Evolutionary conservation across 2,329 filamentous ascomycete genomes (phyloP), one percentile per base, ranked within the genome.

Genomic region (Clathrospora elynae): DNA sequence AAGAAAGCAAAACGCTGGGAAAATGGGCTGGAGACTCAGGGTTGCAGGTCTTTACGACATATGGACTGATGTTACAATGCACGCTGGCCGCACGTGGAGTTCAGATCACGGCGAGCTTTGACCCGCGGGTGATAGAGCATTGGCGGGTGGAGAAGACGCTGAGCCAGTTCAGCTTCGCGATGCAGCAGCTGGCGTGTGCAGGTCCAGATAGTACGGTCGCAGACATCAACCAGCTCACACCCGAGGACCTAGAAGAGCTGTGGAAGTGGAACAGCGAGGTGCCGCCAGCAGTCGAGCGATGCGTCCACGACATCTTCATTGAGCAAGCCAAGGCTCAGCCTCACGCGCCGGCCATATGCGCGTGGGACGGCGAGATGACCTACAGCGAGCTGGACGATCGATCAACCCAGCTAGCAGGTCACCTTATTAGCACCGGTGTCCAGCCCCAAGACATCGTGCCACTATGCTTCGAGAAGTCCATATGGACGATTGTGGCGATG

Each of bases 401-500:
- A 2, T 26, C 40, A 1, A 33, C 7, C 3, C 24, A 9, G 4
- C 36, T 63, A 2, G 54, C 54, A 0, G 8, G 25, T 6, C 7
- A 44, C 6, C 38, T 61, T 1, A 16, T 41, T 2, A 1, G n/a
- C 9, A 17, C 40, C 10, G 51, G 49, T 0, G 47, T 62, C 3
- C 26, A 28, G 1, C 34, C 36, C 11, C 49, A 50, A 16, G 38
- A 20, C 3, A 28, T 52, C 6, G 51, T 66, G 6, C 55, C 59
- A 1, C 20, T 57, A 7, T 49, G 45, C 28, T 65, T 66, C 35
- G 52, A 63, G 22, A 64, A 64, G 26, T 59, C 53, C 0, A 24
- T 20, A n/a, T 57, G 51, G 50, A 46, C 42, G 3, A 14, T 55
- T 7, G 60, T 74, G 11, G 61, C 70, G 11, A 70, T 75, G 16